Evolutionary conservation across 2,329 filamentous ascomycete species (phyloP), one percentile per base, ranked within the genome.

Genomic region (Xylaria polymorpha): DNA sequence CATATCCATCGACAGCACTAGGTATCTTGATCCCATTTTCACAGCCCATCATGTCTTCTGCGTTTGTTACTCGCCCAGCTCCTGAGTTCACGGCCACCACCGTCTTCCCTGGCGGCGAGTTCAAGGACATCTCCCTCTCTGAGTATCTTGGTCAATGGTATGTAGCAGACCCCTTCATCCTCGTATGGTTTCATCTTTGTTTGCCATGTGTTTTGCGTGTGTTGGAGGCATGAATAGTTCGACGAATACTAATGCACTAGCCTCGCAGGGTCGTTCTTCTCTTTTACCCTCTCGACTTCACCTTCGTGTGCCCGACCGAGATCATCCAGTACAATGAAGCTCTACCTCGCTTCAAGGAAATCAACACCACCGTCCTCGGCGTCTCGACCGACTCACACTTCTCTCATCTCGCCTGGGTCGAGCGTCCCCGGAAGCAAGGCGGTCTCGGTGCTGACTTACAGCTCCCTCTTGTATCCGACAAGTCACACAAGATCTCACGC

Each of bases 231-330:
- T 6, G 6, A 18, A 44, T 18, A 32, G 22, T 4, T n/a, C 8
- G 9, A 22, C 44, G 15, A 46, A 66, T 41, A 18, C 58, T 70
- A 48, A 61, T 48, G 29, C 22, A 29, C 39, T 8, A 25, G 39
- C 32, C n/a, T 25, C 7, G 56, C 37, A 84, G 89, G 89, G 85
- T 90, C 68, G 83, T 90, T 74, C 87, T 91, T 41, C 85, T 88
- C 72, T 91, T 91, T 83, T 88, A 90, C 79, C 89, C 89, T 66
- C 88, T 90, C 81, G 88, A 90, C 75, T 91, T 89, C 85, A 90
- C 88, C 73, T 91, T 90, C 74, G 88, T 91, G 77, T 91, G 88
- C 82, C 87, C 87, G 35, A 88, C 87, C 77, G 87, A 91, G 80
- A 90, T 91, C 80, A 85, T 89, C 75, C 87, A 88, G 76, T 91